Evolutionary conservation across 1,139 yeast genomes (phyloP).

Genomic region (Hanseniaspora gamundiae): DNA sequence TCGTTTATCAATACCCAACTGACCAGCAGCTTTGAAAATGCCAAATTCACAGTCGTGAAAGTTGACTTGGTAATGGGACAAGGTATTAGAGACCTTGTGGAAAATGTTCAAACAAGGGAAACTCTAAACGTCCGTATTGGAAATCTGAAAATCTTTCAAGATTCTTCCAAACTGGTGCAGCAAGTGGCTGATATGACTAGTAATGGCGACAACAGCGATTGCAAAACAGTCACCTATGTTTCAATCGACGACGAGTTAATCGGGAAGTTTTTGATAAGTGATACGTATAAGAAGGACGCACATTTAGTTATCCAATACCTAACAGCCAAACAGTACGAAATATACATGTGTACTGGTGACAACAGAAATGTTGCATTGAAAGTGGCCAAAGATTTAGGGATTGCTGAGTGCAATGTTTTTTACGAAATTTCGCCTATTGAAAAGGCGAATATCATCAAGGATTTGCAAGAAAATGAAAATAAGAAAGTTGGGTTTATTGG

Average conservation of each 20-base stretch:
- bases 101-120: constrained; percentile 13
- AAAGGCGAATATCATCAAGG: constrained; percentile 55
- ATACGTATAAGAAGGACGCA: constrained; percentile 60
- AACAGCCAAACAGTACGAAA: constrained; percentile 40
- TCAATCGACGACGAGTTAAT: constrained; percentile 42
- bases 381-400: constrained; percentile 59
- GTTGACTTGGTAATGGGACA: constrained; percentile 53
- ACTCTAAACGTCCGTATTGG: constrained; percentile 41
- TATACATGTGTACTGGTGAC: constrained; percentile 94
- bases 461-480: constrained; percentile 35
- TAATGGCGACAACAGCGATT: constrained; percentile 15
- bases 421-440: constrained; percentile 70
- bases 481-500: constrained; percentile 73
- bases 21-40: constrained; percentile 4
- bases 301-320: constrained; percentile 46
- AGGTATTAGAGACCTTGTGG: constrained; percentile 50
- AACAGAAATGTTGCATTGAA: constrained; percentile 46
- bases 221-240: constrained; percentile 28
- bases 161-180: constrained; percentile 8
- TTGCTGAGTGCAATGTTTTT: constrained; percentile 51
- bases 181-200: background rate
- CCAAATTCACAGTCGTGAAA: constrained; percentile 25
- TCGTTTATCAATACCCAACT: constrained; percentile 21
- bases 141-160: constrained; percentile 35
- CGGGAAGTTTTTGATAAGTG: constrained; percentile 60